Evolutionary conservation across 1,284 basidiomycete genomes (phyloP).

Genomic region (Rhodotorula sp.): DNA sequence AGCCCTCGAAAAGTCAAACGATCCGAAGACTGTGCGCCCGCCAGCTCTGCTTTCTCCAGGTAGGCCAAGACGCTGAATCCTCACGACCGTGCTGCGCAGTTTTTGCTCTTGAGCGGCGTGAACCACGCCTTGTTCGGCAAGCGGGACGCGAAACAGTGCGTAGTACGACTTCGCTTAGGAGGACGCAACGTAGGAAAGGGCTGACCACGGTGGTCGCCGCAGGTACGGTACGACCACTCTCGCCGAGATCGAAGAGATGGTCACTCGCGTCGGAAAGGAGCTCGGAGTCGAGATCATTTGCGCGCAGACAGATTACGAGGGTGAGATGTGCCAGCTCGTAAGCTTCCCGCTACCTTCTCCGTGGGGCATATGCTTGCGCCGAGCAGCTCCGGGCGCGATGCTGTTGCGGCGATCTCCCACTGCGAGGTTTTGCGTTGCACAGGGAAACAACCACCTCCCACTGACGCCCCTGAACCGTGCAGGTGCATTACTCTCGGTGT

Average conservation of each 20-base stretch:
- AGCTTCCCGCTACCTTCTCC: neutral
- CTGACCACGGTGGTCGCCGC: neutral
- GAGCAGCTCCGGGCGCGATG: too few species aligned
- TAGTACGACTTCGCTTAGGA: neutral
- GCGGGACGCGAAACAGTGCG: conserved; percentile 39
- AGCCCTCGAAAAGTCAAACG: conserved; percentile 18
- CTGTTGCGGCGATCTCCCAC: neutral
- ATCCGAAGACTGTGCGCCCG: conserved; percentile 29
- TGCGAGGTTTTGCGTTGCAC: neutral
- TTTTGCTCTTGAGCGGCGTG: conserved; percentile 39
- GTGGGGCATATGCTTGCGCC: too few species aligned
- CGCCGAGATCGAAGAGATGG: conserved; percentile 41
- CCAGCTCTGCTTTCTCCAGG: neutral
- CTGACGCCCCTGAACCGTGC: neutral
- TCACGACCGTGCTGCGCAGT: neutral
- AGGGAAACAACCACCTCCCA: too few species aligned
- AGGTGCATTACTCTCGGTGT: conserved; percentile 39
- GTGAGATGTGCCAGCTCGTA: conserved; percentile 37
- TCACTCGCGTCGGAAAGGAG: conserved; percentile 37
- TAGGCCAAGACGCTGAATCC: neutral
- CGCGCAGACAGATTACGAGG: conserved; percentile 44
- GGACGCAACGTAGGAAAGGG: neutral
- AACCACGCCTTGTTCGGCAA: conserved; percentile 44
- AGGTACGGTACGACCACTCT: conserved; percentile 43
- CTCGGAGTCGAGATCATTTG: conserved; percentile 43